Evolutionary conservation across 768 basidiomycete species (phyloP), one percentile per base, ranked within the genome.

Genomic region (Hypsizygus marmoreus): DNA sequence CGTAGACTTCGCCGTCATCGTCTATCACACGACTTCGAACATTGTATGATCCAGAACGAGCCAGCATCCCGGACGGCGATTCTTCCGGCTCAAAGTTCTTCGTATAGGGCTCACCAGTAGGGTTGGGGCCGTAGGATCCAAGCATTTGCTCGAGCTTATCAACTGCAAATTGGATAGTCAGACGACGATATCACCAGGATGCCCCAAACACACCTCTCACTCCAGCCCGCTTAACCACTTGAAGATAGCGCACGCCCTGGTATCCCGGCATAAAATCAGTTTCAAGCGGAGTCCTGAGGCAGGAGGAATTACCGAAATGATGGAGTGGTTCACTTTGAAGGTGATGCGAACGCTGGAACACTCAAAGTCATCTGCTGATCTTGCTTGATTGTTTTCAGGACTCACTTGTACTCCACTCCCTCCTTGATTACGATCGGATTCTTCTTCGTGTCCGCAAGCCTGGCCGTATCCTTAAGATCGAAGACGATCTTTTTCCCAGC

Each of bases 91-190:
- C 85, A 65, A 93, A 91, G 57, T 85, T 78, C 68, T 91, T 92
- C 54, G 58, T 68, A 59, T 94, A 88, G 4, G 88, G 61, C 19
- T 84, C 74, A 25, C 77, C 81, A 2, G 72, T 55, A n/a, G 83
- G 72, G 45, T 76, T 70, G 13, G 92, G 90, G 2, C 91, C 88
- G 63, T 93, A 97, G 3, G 91, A 94, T 13, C 95, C 95, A 16
- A 97, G 78, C 95, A 98, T 97, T 56, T 88, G 80, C 61, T 95
- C 92, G 57, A 91, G 64, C 65, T 88, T 95, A 68, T 95, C 95
- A 58, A 95, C 94, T 94, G 19, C 9, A 20, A 43, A 25, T 14
- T 45, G 5, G 13, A 17, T 12, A 36, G 28, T 45, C 6, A 34
- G 38, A 22, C 31, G 23, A 14, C 9, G 3, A 49, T 23, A 22